A percentile compares a stretch with the other conserved stretches of the same genome.
Evolutionary conservation across 1,139 yeast genomes (phyloP).

Genomic region (Schwanniomyces etchellsii): DNA sequence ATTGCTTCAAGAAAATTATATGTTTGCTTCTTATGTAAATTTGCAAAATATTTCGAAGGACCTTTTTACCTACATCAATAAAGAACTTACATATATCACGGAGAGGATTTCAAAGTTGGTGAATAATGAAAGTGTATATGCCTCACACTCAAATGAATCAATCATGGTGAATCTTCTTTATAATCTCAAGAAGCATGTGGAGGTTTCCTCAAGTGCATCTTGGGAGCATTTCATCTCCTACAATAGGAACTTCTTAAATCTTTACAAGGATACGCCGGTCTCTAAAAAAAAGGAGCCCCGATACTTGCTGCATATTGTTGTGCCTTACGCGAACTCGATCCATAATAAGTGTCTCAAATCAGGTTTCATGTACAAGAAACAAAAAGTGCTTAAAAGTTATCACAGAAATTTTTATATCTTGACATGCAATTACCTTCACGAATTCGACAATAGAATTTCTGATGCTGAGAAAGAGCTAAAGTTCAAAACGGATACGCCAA

Average conservation of each 20-base stretch:
- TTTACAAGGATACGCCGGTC: constrained; percentile 19
- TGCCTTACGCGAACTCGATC: constrained; percentile 35
- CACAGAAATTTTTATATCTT: constrained; percentile 34
- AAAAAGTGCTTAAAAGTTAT: constrained; percentile 37
- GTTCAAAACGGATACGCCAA: background rate
- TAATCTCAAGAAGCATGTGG: constrained; percentile 17
- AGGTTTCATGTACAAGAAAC: constrained; percentile 39
- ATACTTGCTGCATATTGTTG: constrained; percentile 19
- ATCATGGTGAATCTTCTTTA: constrained; percentile 5
- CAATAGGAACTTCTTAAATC: constrained; percentile 33
- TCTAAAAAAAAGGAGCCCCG: constrained; percentile 28
- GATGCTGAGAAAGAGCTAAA: constrained; percentile 17
- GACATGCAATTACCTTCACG: constrained; percentile 43
- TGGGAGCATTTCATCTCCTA: constrained; percentile 38
- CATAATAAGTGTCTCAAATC: constrained; percentile 42
- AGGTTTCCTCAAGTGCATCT: constrained; percentile 19
- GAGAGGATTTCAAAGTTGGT: constrained; percentile 32
- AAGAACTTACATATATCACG: constrained; percentile 28
- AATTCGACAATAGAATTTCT: constrained; percentile 23
- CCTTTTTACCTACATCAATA: constrained; percentile 32
- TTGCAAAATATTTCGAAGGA: constrained; percentile 42
- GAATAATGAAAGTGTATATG: constrained; percentile 16
- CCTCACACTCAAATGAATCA: constrained; percentile 6
- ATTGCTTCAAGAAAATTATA: constrained; percentile 37
- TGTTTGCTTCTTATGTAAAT: constrained; percentile 40